Evolutionary conservation across 345 rosid species (phyloP), one percentile per base, ranked within the genome.

Genomic region (Microthlaspi erraticum): DNA sequence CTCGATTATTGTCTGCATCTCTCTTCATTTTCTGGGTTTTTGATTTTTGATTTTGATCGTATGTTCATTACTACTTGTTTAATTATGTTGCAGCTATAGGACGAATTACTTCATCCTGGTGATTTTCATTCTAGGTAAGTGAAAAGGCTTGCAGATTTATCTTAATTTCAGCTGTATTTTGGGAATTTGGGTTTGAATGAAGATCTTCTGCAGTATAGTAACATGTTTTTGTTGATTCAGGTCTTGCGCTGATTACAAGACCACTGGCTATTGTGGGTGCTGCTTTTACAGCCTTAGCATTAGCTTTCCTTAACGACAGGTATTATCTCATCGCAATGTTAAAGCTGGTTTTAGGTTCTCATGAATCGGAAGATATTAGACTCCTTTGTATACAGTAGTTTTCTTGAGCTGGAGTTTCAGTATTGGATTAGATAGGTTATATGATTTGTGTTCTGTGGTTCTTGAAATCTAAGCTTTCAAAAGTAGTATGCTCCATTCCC

Each of bases 301-400:
- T 71, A 23, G 80, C 80, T 43, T 77, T 77, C 37, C 80, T 77
- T 43, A 77, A 77, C 38, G 80, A 77, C 51, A 77, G 80, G 80
- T 77, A 56, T 29, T 7, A 37, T 48, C 41, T 48, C 59, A 54
- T 54, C 13, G 38, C 39, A 5, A 42, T 38, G 10, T 67, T 67
- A 16, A 42, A 44, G 56, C 7, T 67, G 23, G 39, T 42, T 36
- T 48, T 31, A 41, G 20, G 38, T 14, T 58, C 7, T 6, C 5
- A 18, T 60, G n/a, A 13, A 36, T 32, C 19, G 37, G 23, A 36
- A 52, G 69, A 52, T 26, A n/a, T 6, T 45, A n/a, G 46, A 14
- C 8, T 65, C 1, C 43, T 72, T 56, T 64, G 7, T 36, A 4
- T 13, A 13, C 45, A 12, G 2, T 64, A 10, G 18, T 64, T 45